Evolutionary conservation across 2,329 filamentous ascomycete genomes (phyloP).

Genomic region (Colletotrichum horii): DNA sequence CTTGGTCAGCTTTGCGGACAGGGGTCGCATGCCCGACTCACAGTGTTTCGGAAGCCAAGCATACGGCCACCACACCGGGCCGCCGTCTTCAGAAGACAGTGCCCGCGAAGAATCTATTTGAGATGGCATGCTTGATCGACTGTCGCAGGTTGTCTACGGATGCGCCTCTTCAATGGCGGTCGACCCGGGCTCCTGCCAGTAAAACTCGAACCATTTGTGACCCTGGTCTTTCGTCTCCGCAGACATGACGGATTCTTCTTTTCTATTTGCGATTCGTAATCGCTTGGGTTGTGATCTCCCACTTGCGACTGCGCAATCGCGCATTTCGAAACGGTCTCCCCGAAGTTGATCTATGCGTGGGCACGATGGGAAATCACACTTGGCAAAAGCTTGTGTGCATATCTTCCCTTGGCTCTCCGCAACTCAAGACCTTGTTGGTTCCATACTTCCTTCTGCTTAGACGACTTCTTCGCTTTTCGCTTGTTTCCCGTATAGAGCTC

Average conservation of each 20-base stretch:
- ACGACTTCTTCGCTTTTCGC: background rate
- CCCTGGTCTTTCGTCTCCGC: background rate
- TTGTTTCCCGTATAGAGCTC: background rate
- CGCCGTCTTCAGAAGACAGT: background rate
- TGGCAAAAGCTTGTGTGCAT: constrained; percentile 22
- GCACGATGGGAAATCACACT: constrained; percentile 5
- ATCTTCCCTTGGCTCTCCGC: constrained; percentile 9
- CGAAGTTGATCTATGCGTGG: constrained; percentile 12
- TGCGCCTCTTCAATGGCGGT: background rate
- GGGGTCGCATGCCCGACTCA: constrained; percentile 13
- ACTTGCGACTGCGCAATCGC: background rate
- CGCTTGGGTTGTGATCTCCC: background rate
- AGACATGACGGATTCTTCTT: background rate
- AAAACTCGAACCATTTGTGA: background rate
- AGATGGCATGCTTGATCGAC: constrained; percentile 14
- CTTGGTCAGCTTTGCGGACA: background rate
- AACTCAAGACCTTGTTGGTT: background rate
- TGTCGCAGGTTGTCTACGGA: constrained; percentile 6
- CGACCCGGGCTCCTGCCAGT: background rate
- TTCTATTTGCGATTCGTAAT: background rate
- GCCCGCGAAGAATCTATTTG: background rate
- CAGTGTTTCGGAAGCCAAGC: constrained; percentile 14
- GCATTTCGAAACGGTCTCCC: constrained; percentile 10
- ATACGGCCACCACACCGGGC: background rate
- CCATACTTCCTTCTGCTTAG: background rate